A percentile compares a stretch with the other conserved stretches of the same genome.
These are phyloP conservation scores for Podospora pseudocomata DNA, from an alignment of 495 filamentous ascomycete species.

Conservation along the genomic window DNA sequence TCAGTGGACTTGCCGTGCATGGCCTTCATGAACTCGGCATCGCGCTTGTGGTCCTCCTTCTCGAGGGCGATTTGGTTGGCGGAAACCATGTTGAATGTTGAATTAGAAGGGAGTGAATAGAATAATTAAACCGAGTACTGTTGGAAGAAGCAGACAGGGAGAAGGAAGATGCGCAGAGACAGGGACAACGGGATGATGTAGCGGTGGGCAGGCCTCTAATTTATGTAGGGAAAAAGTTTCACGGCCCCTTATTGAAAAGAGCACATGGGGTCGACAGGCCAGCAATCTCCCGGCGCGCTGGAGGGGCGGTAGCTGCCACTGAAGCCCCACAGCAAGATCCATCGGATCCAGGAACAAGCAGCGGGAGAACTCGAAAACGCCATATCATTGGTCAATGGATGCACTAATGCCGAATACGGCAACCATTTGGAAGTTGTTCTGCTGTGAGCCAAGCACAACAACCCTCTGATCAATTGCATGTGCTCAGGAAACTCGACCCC, in stretches of 20 bases:
- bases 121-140: constrained; percentile 4
- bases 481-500: background rate
- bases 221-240: constrained; percentile 21
- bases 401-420: background rate
- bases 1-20: constrained; percentile 83
- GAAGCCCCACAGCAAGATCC: constrained; percentile 3
- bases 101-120: constrained; percentile 10
- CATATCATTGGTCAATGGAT: constrained; percentile 4
- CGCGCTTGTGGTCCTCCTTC: constrained; percentile 77
- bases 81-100: constrained; percentile 55
- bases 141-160: background rate
- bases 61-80: constrained; percentile 62
- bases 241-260: constrained; percentile 15
- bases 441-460: background rate
- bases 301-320: constrained; percentile 8
- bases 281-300: constrained; percentile 11
- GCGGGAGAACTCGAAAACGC: background rate
- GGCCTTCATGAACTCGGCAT: constrained; percentile 89
- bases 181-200: background rate
- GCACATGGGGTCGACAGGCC: constrained; percentile 1
- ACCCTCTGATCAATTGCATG: background rate
- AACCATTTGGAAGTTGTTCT: background rate
- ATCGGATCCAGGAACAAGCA: constrained; percentile 1
- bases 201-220: background rate
- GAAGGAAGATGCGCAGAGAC: background rate